phyloP scores from a whole-genome alignment of 257 asterid species.

The Forsythia viridissima region DNA sequence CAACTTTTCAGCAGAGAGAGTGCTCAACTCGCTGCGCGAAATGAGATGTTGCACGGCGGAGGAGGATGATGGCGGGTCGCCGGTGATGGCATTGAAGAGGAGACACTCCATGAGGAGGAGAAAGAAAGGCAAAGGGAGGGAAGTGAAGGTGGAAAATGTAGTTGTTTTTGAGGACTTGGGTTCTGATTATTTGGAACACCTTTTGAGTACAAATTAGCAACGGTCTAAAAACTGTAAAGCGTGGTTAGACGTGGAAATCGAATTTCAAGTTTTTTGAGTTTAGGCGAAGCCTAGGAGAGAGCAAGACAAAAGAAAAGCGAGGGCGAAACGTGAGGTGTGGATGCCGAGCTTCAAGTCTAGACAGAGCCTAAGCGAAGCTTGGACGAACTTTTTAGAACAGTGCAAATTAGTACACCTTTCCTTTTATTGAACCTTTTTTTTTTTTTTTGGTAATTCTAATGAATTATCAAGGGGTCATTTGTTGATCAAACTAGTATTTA shows the following conservation, averaged over 20 bases:
- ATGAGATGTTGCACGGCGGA: constrained; percentile 33
- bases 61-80: constrained; percentile 48
- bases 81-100: constrained; percentile 73
- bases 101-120: constrained; percentile 58
- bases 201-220: constrained; percentile 42
- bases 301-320: too few species aligned
- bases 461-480: too few species aligned
- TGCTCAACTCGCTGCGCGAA: constrained; percentile 56
- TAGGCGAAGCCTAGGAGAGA: too few species aligned
- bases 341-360: too few species aligned
- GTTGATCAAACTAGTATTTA: too few species aligned
- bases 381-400: too few species aligned
- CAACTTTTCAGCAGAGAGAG: constrained; percentile 70
- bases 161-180: constrained; percentile 85
- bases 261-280: too few species aligned
- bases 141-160: constrained; percentile 45
- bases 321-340: too few species aligned
- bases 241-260: too few species aligned
- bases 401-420: constrained; percentile 1
- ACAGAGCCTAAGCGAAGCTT: too few species aligned
- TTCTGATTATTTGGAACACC: constrained; percentile 70
- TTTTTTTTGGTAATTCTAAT: not conserved
- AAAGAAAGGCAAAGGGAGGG: constrained; percentile 20
- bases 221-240: too few species aligned
- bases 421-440: not conserved